These are phyloP conservation scores for Plantago major DNA, from an alignment of 257 asterid genomes.

Conservation along the genomic window DNA sequence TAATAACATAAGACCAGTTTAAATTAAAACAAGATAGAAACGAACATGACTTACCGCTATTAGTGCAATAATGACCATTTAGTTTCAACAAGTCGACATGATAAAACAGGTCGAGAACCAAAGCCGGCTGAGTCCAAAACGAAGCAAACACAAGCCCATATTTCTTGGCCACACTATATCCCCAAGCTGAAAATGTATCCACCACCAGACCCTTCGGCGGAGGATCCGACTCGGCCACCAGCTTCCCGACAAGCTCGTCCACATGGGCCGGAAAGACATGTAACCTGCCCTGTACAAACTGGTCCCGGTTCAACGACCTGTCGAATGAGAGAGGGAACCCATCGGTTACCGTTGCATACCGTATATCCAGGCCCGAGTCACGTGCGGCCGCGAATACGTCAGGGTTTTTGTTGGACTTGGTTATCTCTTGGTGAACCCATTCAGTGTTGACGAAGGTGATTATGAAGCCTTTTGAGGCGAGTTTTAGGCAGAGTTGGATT, in stretches of 20 bases:
- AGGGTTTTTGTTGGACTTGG: background rate
- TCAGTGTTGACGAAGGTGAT: slow-evolving; percentile 10
- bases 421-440: slow-evolving; percentile 1
- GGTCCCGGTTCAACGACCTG: slow-evolving; percentile 17
- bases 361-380: slow-evolving; percentile 24
- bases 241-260: slow-evolving; percentile 20
- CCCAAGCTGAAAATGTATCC: slow-evolving; percentile 9
- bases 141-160: slow-evolving; percentile 11
- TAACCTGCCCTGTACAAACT: slow-evolving; percentile 6
- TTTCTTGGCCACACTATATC: slow-evolving; percentile 4
- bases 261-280: slow-evolving; percentile 23
- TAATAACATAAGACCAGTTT: too few species aligned
- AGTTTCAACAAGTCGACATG: slow-evolving; percentile 6
- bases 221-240: background rate
- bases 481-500: background rate
- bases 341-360: slow-evolving; percentile 25
- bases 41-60: background rate
- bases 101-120: slow-evolving; percentile 1
- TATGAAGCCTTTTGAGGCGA: slow-evolving; percentile 12
- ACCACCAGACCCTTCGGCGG: background rate
- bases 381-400: slow-evolving; percentile 21
- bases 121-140: slow-evolving; percentile 11
- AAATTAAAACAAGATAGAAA: too few species aligned
- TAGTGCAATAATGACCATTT: slow-evolving; percentile 3
- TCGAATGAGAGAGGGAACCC: slow-evolving; percentile 27